Evolutionary conservation across 768 basidiomycete species (phyloP).

Genomic region (Chiua virens): DNA sequence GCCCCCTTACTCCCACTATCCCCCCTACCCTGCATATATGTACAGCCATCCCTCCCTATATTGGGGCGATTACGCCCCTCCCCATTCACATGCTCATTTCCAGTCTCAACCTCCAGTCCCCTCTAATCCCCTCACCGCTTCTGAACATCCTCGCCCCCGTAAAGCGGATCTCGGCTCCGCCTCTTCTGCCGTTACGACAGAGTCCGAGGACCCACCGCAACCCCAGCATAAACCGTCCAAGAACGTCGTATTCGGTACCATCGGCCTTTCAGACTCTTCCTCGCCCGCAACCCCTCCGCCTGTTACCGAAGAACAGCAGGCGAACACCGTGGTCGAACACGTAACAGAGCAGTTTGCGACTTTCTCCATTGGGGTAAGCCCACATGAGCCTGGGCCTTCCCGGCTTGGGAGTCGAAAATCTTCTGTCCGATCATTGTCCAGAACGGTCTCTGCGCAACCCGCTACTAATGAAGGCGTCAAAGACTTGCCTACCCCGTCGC

Average conservation of each 20-base stretch:
- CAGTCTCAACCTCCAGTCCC: conserved; percentile 16
- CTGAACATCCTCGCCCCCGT: conserved; percentile 10
- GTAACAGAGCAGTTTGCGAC: conserved; percentile 31
- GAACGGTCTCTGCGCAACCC: background rate
- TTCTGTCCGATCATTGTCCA: conserved; percentile 19
- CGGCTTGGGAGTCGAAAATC: conserved; percentile 28
- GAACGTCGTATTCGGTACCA: conserved; percentile 55
- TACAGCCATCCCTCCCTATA: conserved; percentile 39
- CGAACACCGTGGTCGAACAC: conserved; percentile 15
- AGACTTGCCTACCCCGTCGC: background rate
- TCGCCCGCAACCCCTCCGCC: background rate
- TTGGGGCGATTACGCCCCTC: conserved; percentile 34
- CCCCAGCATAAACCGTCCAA: conserved; percentile 9
- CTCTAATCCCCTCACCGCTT: conserved; percentile 6
- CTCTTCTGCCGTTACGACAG: conserved; percentile 14
- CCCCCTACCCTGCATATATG: conserved; percentile 33
- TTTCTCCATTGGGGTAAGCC: conserved; percentile 48
- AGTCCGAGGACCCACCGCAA: conserved; percentile 3
- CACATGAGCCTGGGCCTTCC: conserved; percentile 34
- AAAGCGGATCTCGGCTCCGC: conserved; percentile 19
- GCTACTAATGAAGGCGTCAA: background rate
- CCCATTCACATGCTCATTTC: conserved; percentile 15
- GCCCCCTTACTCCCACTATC: conserved; percentile 37
- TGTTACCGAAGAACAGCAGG: conserved; percentile 5
- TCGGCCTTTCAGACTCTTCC: conserved; percentile 32